phyloP scores from a whole-genome alignment of 805 yeast genomes.

The Monosporozyma unispora region DNA sequence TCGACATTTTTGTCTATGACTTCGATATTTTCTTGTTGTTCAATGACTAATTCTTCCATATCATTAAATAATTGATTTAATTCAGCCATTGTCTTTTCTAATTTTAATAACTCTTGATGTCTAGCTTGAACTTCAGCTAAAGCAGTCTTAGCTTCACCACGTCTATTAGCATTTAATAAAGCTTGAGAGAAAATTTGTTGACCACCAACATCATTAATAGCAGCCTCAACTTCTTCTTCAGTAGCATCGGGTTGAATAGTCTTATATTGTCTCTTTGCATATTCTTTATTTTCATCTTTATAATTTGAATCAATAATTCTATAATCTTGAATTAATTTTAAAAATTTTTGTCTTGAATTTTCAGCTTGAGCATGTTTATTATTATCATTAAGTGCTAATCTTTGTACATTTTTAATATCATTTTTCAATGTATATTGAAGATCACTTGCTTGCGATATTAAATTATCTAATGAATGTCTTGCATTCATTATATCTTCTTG shows the following conservation, averaged over 20 bases:
- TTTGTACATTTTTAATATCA: conserved; percentile 69
- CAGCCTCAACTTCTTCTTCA: conserved; percentile 73
- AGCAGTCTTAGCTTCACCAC: conserved; percentile 93
- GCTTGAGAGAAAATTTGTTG: conserved; percentile 95
- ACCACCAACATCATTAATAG: conserved; percentile 74
- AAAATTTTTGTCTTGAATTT: conserved; percentile 73
- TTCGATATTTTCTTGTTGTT: conserved; percentile 83
- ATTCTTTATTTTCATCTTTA: conserved; percentile 73
- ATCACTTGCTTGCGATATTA: conserved; percentile 69
- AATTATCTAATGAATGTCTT: conserved; percentile 67
- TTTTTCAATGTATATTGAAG: conserved; percentile 67
- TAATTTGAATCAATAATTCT: conserved; percentile 79
- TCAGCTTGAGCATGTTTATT: conserved; percentile 89
- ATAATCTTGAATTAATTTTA: conserved; percentile 78
- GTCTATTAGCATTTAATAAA: conserved; percentile 71
- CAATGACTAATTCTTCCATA: conserved; percentile 92
- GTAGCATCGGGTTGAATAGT: conserved; percentile 83
- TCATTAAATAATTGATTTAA: conserved; percentile 90
- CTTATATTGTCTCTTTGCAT: conserved; percentile 87
- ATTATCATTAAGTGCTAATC: conserved; percentile 57
- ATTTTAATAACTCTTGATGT: conserved; percentile 88
- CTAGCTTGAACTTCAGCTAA: conserved; percentile 92
- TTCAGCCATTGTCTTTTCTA: conserved; percentile 93
- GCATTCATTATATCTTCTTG: conserved; percentile 59
- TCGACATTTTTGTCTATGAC: conserved; percentile 73